A percentile compares a stretch with the other conserved stretches of the same genome.
Conservation (phyloP, 768 basidiomycete genomes). For the Kwoniella heveanensis region DNA sequence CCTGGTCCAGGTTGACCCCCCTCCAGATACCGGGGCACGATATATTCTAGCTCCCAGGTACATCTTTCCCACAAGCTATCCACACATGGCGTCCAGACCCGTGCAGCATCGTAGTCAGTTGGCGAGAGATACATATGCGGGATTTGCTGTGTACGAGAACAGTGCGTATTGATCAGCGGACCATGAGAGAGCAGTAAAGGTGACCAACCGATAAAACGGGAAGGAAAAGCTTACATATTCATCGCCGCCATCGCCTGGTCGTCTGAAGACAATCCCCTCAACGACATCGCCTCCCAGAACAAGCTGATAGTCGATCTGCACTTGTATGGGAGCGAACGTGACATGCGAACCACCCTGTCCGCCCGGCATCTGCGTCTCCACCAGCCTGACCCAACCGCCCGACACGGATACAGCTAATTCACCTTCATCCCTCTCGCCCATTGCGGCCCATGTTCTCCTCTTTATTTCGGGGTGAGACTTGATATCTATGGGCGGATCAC, state of each 20-base stretch:
- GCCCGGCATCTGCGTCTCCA: conserved; percentile 62
- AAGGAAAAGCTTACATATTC: conserved; percentile 31
- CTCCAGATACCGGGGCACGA: conserved; percentile 66
- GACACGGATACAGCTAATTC: conserved; percentile 86
- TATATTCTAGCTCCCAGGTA: conserved; percentile 97
- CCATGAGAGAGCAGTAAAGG: no score
- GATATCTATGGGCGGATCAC: conserved; percentile 68
- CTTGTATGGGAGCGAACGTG: conserved; percentile 51
- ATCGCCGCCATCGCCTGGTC: conserved; percentile 41
- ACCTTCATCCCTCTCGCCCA: conserved; percentile 89
- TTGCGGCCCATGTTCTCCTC: conserved; percentile 83
- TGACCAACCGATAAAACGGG: no score
- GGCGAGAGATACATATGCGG: conserved; percentile 91
- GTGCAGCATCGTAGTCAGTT: conserved; percentile 83
- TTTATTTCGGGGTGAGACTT: conserved; percentile 91
- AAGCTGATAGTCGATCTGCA: conserved; percentile 50
- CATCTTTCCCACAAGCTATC: conserved; percentile 94
- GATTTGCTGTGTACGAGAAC: conserved; percentile 65
- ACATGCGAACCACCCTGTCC: conserved; percentile 67
- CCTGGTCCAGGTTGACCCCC: conserved; percentile 60
- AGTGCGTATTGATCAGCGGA: not conserved
- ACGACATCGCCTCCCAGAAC: conserved; percentile 57
- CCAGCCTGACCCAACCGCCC: conserved; percentile 54
- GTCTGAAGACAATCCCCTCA: conserved; percentile 46
- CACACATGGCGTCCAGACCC: conserved; percentile 98